A percentile compares a stretch with the other conserved stretches of the same genome.
Conservation (phyloP, 331 rosid genomes). For the Malus hybrid region DNA sequence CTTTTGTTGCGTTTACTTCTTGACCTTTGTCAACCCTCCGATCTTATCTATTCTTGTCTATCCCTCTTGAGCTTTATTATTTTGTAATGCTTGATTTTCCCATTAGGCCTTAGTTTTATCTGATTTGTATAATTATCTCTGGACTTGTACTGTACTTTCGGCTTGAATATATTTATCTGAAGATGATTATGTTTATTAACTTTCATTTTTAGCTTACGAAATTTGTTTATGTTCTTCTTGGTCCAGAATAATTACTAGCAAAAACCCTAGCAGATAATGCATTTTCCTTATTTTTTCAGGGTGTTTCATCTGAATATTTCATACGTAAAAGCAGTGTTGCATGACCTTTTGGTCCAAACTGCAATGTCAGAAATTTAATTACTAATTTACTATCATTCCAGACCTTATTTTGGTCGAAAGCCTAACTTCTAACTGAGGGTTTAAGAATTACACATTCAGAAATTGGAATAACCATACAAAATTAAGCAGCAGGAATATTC, state of each 20-base stretch:
- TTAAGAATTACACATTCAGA: no score
- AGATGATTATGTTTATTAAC: not conserved
- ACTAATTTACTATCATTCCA: no score
- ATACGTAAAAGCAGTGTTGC: not conserved
- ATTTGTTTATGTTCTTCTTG: not conserved
- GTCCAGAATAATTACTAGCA: not conserved
- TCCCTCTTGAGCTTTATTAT: conserved; percentile 74
- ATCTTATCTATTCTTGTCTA: not conserved
- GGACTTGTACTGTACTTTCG: not conserved
- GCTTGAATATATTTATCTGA: not conserved
- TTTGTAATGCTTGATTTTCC: not conserved
- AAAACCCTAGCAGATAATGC: not conserved
- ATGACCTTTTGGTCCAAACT: not conserved
- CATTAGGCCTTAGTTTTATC: not conserved
- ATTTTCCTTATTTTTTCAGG: not conserved
- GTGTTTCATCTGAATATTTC: not conserved
- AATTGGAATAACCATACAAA: no score
- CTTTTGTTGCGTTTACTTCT: accelerated
- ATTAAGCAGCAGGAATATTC: no score
- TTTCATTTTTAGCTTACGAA: not conserved
- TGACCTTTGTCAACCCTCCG: conserved; percentile 8
- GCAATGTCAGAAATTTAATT: not conserved
- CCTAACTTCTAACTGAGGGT: no score
- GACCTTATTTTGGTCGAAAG: no score
- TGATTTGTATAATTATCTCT: not conserved